Evolutionary conservation across 257 asterid species (phyloP), one percentile per base, ranked within the genome.

Genomic region (Eustoma russellianum): DNA sequence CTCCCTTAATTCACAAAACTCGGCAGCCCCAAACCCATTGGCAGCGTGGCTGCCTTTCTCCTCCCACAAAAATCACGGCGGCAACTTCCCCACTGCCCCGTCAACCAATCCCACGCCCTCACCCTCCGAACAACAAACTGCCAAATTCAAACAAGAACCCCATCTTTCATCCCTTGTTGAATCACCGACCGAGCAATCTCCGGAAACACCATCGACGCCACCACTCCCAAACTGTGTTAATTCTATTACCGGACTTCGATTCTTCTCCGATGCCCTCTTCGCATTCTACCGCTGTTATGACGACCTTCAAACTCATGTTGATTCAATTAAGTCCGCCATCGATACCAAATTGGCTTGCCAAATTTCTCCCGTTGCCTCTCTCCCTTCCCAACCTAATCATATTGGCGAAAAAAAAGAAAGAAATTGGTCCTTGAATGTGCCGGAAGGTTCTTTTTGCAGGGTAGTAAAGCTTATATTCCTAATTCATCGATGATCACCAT

Each of bases 251-350:
- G 7, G 9, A 9, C 41, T 83, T 62, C 70, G 69, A 45, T 51
- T 53, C 68, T 76, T 86, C 46, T 65, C 82, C 61, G 71, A 61
- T 41, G 82, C 82, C 33, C 71, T 86, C 8, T 40, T 79, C 17
- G 66, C 69, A 41, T 86, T 86, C 77, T 68, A 74, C n/a, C 55
- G 70, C 41, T 66, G 85, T 77, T 86, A 68, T 46, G 75, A 77
- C 35, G 91, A 81, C 48, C 78, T 90, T 51, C 77, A 72, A 16
- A 51, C 56, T 50, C 96, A 86, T 48, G 74, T 83, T 15, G 68
- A 70, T 53, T 67, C 77, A 28, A 66, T 90, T 51, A 70, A 69
- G 57, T 57, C 56, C 45, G 71, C 80, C 14, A 68, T 82, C 44
- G 57, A 58, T 65, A 60, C 83, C 50, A 66, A 67, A 44, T 45